Evolutionary conservation across 805 yeast species (phyloP).

Genomic region (Kurtzmaniella fragi): DNA sequence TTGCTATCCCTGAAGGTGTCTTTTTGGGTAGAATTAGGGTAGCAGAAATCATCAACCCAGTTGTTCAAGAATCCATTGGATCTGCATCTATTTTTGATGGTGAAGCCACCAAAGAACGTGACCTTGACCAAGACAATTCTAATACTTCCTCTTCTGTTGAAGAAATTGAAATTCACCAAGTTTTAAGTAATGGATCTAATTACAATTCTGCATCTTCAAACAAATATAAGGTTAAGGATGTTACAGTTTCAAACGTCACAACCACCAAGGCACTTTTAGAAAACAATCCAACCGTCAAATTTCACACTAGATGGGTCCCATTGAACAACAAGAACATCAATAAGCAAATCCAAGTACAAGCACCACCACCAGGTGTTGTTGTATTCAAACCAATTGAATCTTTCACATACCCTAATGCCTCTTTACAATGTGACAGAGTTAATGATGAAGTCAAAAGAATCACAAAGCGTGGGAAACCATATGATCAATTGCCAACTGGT

Average conservation of each 20-base stretch:
- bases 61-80: constrained; percentile 23
- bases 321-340: constrained; percentile 47
- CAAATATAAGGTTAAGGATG: constrained; percentile 14
- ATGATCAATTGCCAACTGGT: constrained; percentile 32
- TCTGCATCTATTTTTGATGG: constrained; percentile 3
- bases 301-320: constrained; percentile 69
- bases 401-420: constrained; percentile 76
- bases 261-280: constrained; percentile 18
- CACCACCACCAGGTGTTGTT: constrained; percentile 89
- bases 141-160: constrained; percentile 14
- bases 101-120: constrained; percentile 1
- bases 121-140: not conserved
- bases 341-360: constrained; percentile 49
- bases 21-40: constrained; percentile 76
- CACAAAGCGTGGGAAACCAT: constrained; percentile 59
- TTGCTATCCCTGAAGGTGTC: constrained; percentile 76
- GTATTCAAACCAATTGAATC: constrained; percentile 82
- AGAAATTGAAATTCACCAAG: constrained; percentile 41
- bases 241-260: constrained; percentile 2
- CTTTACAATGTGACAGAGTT: constrained; percentile 65
- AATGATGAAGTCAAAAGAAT: constrained; percentile 57
- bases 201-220: constrained; percentile 18
- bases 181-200: constrained; percentile 26
- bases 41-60: constrained; percentile 66
- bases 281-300: constrained; percentile 33